These are phyloP conservation scores for Erysimum cheiranthoides DNA, from an alignment of 345 rosid species.

Conservation along the genomic window DNA sequence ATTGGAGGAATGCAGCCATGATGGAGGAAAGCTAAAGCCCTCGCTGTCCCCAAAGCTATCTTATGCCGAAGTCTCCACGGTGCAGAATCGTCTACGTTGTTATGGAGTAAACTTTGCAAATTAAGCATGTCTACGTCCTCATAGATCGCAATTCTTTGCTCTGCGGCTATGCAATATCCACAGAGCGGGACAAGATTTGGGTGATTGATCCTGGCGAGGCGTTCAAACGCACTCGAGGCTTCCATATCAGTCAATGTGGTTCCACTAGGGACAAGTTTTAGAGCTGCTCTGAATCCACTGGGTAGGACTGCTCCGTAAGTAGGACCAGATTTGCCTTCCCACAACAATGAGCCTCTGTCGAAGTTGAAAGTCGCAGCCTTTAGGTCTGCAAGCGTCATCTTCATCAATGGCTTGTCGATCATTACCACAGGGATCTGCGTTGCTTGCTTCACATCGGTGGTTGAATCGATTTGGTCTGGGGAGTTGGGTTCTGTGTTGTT, in stretches of 20 bases:
- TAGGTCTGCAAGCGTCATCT: constrained; percentile 85
- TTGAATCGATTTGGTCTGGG: constrained; percentile 78
- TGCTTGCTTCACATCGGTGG: constrained; percentile 55
- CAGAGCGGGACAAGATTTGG: constrained; percentile 83
- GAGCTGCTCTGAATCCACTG: constrained; percentile 83
- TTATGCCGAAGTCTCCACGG: constrained; percentile 80
- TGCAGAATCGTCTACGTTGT: constrained; percentile 51
- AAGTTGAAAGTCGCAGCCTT: constrained; percentile 82
- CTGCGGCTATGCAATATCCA: constrained; percentile 86
- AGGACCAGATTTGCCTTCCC: constrained; percentile 91
- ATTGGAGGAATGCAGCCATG: constrained; percentile 96
- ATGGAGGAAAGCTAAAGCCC: constrained; percentile 89
- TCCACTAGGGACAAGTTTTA: constrained; percentile 81
- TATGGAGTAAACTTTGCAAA: constrained; percentile 74
- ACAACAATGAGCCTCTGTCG: constrained; percentile 72
- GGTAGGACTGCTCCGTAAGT: constrained; percentile 82
- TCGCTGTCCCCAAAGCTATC: constrained; percentile 86
- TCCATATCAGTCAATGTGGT: constrained; percentile 76
- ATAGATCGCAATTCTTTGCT: constrained; percentile 85
- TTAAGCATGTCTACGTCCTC: constrained; percentile 83
- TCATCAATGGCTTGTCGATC: constrained; percentile 85
- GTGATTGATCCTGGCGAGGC: constrained; percentile 83
- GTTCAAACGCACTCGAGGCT: constrained; percentile 77
- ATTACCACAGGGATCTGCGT: constrained; percentile 58
- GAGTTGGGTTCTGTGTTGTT: constrained; percentile 57